Conservation (phyloP, 1,139 yeast genomes). For the Suhomyces bokatorum region DNA sequence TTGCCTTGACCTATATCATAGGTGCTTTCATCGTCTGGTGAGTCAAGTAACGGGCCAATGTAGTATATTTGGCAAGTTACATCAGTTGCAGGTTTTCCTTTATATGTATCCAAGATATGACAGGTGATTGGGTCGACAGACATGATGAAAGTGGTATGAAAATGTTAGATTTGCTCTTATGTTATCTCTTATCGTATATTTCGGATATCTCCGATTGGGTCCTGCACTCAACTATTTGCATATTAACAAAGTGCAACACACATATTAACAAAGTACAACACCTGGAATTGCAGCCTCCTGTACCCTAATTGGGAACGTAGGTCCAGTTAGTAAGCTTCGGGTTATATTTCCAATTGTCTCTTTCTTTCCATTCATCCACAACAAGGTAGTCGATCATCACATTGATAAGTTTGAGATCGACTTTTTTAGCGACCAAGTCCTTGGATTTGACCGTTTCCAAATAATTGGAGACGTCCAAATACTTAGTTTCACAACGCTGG, state of each 20-base stretch:
- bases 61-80: slow-evolving; percentile 62
- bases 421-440: slow-evolving; percentile 17
- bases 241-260: background rate
- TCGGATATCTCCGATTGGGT: slow-evolving; percentile 13
- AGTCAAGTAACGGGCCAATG: slow-evolving; percentile 28
- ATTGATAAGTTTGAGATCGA: slow-evolving; percentile 26
- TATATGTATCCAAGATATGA: slow-evolving; percentile 82
- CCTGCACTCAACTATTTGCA: background rate
- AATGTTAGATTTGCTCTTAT: background rate
- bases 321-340: slow-evolving; percentile 21
- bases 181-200: slow-evolving; percentile 2
- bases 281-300: background rate
- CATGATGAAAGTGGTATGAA: slow-evolving; percentile 1
- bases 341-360: slow-evolving; percentile 29
- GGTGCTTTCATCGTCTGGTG: slow-evolving; percentile 28
- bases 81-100: slow-evolving; percentile 73
- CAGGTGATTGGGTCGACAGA: slow-evolving; percentile 69
- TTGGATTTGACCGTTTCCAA: slow-evolving; percentile 3
- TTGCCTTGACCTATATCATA: slow-evolving; percentile 26
- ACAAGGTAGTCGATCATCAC: slow-evolving; percentile 29
- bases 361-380: slow-evolving; percentile 19
- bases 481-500: background rate
- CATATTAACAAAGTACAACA: background rate
- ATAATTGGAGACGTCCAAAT: slow-evolving; percentile 8
- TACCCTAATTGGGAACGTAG: slow-evolving; percentile 4